Base-by-base conservation (phyloP, 805 yeast species). In the Tetrapisispora pingtungensis region DNA sequence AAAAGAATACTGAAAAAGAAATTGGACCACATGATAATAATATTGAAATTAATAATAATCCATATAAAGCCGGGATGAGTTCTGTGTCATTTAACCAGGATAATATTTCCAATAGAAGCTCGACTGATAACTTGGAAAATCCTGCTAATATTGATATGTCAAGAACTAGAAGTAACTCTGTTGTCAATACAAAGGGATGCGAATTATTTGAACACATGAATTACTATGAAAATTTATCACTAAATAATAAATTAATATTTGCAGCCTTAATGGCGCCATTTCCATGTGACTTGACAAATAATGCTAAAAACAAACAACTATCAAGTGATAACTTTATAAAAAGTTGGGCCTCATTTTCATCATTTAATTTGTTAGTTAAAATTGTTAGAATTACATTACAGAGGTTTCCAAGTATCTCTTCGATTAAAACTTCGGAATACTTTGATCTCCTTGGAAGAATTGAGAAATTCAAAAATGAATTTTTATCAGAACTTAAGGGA, bases 201-300 rank as follows among this genome's bases (percentile, higher is more conserved):
- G 57, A 56, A 42, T 39, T 54, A 17, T 47, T 33, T 36, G 66
- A 62, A 35, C 58, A 53, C 39, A 53, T 58, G 14, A 58, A 58
- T 49, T 45, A 53, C 31, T 42, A 43, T 2, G 44, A 48, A 20
- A 50, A 49, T 33, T 41, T 50, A 3, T 39, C 53, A 8, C 30
- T 49, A 24, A 47, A 56, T 28, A 50, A 56, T 38, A 49, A 47
- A 26, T 35, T 45, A 12, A 43, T 57, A 7, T 52, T 53, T 36
- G 24, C 44, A 7, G 39, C 48, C 3, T 37, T 58, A n/a, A 50
- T 55, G 38, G 57, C 61, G 15, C 36, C 38, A 14, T 56, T 60
- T 57, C 66, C 68, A 1, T 27, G 48, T 33, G 66, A 64, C 1
- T 41, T 62, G 30, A 51, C 55, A 4, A 45, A 46, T 19, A 58